phyloP scores from a whole-genome alignment of 768 basidiomycete genomes.

The Termitomyces sp. region DNA sequence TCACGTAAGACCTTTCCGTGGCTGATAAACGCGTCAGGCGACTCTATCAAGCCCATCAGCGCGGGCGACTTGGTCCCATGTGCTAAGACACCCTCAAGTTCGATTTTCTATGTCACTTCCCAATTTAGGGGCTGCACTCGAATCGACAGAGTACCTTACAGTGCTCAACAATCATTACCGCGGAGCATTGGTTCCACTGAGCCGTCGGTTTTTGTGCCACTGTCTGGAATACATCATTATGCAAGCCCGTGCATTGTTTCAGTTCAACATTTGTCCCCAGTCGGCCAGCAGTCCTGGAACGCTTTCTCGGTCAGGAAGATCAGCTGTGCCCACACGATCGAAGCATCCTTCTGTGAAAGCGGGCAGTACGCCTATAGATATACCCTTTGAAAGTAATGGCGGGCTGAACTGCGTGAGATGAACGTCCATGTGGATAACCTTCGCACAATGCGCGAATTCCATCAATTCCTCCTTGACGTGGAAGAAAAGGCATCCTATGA shows the following conservation, averaged over 20 bases:
- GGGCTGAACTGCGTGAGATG: constrained; percentile 39
- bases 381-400: constrained; percentile 30
- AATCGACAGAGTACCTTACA: constrained; percentile 16
- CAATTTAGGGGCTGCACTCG: not conserved
- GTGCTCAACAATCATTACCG: constrained; percentile 29
- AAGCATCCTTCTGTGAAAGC: constrained; percentile 30
- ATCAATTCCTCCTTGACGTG: constrained; percentile 34
- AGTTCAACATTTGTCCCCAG: constrained; percentile 33
- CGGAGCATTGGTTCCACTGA: constrained; percentile 23
- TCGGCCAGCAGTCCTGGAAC: constrained; percentile 25
- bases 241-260: constrained; percentile 24
- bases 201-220: constrained; percentile 27
- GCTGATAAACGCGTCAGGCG: constrained; percentile 35
- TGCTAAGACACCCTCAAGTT: constrained; percentile 20
- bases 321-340: constrained; percentile 32
- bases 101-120: constrained; percentile 14
- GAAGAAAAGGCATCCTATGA: constrained; percentile 38
- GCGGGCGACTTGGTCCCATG: constrained; percentile 27
- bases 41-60: constrained; percentile 28
- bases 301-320: constrained; percentile 27
- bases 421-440: constrained; percentile 28
- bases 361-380: constrained; percentile 32
- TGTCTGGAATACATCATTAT: constrained; percentile 33
- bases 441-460: constrained; percentile 30
- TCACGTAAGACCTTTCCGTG: constrained; percentile 29